These are phyloP conservation scores for Nigrospora sphaerica DNA, from an alignment of 2,329 filamentous ascomycete species.

Conservation along the genomic window DNA sequence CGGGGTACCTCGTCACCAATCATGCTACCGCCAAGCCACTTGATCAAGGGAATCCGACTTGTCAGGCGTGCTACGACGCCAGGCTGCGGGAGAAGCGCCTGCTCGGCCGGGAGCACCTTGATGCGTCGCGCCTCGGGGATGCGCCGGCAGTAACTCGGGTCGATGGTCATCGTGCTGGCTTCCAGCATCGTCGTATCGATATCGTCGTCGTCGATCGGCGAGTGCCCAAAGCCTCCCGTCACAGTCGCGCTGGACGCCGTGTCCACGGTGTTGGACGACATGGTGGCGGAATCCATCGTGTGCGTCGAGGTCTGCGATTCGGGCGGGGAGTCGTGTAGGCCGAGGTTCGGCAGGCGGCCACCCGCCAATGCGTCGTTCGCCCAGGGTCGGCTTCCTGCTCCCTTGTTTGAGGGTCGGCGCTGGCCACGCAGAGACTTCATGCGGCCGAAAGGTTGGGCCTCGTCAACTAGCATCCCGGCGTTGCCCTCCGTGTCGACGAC, in stretches of 20 bases:
- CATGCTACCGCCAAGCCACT: conserved; percentile 65
- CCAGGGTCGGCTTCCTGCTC: conserved; percentile 10
- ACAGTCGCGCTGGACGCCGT: conserved; percentile 39
- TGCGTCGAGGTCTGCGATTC: conserved; percentile 44
- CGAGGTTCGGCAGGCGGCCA: conserved; percentile 10
- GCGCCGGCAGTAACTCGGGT: conserved; percentile 46
- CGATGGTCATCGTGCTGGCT: conserved; percentile 19
- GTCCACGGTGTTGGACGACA: conserved; percentile 31
- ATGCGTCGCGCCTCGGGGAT: conserved; percentile 62
- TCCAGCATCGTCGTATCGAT: conserved; percentile 5
- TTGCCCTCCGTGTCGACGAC: conserved; percentile 45
- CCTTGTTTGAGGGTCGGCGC: conserved; percentile 3
- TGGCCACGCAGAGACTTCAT: conserved; percentile 3
- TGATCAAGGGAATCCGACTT: conserved; percentile 60
- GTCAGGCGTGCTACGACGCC: conserved; percentile 58
- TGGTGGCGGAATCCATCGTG: conserved; percentile 51
- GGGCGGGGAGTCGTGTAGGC: conserved; percentile 31
- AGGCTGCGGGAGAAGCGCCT: conserved; percentile 64
- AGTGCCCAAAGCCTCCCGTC: conserved; percentile 21
- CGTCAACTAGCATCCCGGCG: conserved; percentile 25
- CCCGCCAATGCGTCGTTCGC: not conserved
- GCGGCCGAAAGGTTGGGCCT: conserved; percentile 3
- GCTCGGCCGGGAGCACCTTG: conserved; percentile 59
- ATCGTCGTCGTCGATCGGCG: not conserved
- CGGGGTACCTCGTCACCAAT: conserved; percentile 72